Base-by-base conservation (phyloP, 2,329 filamentous ascomycete genomes). In the Rhynchosporium agropyri region DNA sequence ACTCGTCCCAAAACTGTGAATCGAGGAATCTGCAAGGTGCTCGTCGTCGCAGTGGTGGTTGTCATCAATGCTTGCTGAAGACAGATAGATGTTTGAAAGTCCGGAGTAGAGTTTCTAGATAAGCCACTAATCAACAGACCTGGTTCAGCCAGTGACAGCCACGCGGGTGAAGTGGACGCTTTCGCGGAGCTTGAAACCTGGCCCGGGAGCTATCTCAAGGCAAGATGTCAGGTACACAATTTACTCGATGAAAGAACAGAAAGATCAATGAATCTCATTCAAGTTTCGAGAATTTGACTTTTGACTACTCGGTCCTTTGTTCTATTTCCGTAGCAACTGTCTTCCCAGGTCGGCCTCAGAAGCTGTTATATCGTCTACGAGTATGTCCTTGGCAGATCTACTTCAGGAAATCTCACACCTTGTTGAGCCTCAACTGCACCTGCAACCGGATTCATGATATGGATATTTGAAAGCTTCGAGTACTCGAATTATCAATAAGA, bases 41-140 rank as follows among this genome's bases (percentile, higher is more conserved):
- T 28, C 48, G 46, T 60, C 28, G 20, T 60, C 48, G 38, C 57
- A 43, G 33, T n/a, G 10, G 46, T 51, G 48, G 36, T 60, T 42
- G 48, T 53, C 58, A 60, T 53, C 46, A 60, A 60, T n/a, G 40
- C 36, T 54, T n/a, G 51, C 40, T 54, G 51, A 54, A 42, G 51
- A n/a, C 51, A 54, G 46, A 38, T 51, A 33, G 20, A 36, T 36
- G 33, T 36, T 36, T 36, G 33, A 36, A 10, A 36, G 33, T 36
- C 20, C 20, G 20, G 20, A 20, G 20, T 20, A 20, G 20, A 20
- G 20, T 20, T 20, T 36, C 33, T 10, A 6, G 33, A 36, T 36
- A 36, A 36, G 33, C 33, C 33, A 6, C 9, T 10, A 20, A 20
- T 20, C 20, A 20, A 20, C 20, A 20, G 20, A 20, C 20, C 20